Evolutionary conservation across 495 filamentous ascomycete genomes (phyloP), one percentile per base, ranked within the genome.

Genomic region (Hypoxylon fragiforme): DNA sequence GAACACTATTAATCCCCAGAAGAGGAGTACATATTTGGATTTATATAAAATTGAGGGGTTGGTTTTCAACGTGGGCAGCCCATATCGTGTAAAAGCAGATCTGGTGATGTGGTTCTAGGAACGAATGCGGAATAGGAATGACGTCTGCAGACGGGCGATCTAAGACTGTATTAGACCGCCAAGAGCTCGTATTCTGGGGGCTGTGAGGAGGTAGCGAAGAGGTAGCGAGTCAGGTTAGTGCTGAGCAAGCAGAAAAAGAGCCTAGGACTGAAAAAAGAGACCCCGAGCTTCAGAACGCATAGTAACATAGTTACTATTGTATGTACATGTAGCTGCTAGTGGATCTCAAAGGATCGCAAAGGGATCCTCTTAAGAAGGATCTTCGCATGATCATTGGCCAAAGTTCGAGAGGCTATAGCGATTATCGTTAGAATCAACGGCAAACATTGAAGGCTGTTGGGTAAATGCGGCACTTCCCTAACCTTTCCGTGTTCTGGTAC

Each of bases 171-270:
- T 53, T 38, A 8, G 51, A 32, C 36, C 32, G 58, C 58, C 58
- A 56, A 62, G 58, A 62, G 46, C 58, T 62, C 58, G 58, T 62
- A 62, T 62, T 62, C 24, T 19, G 1, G 57, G 58, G 52, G 58
- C 51, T 61, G 35, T 61, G 46, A 44, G 40, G 47, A 8, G 24
- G n/a, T 40, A 41, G 14, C 18, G 30, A 34, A 43, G 18, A 44
- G 35, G 15, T 20, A 31, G 45, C 44, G 30, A 45, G 39, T 46
- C 26, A 41, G 22, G 37, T 22, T 28, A 28, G 40, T 54, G 28
- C 14, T 36, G 14, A 46, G 22, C 24, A 9, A 28, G 57, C 51
- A 44, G 39, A 40, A 54, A 60, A 19, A 24, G 50, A n/a, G n/a
- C n/a, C n/a, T n/a, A n/a, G n/a, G n/a, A n/a, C n/a, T n/a, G 57